A percentile compares a stretch with the other conserved stretches of the same genome.
Conservation (phyloP, 441 rosid species). For the Croton setiger region DNA sequence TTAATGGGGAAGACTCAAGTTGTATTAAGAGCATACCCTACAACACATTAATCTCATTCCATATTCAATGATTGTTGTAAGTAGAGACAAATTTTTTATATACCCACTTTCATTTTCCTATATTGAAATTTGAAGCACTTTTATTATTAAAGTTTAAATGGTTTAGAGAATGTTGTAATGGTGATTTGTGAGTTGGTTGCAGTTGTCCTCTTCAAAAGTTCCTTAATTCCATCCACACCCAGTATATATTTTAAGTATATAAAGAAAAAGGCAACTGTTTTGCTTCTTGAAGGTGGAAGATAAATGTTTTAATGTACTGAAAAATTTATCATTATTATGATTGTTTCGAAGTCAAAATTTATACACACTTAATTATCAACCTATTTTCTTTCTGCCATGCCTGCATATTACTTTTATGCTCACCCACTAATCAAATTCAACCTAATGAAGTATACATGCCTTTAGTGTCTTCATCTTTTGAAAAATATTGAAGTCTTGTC, state of each 20-base stretch:
- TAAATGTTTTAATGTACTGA: conserved; percentile 16
- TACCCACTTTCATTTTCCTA: conserved; percentile 25
- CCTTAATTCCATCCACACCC: conserved; percentile 9
- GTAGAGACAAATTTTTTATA: conserved; percentile 36
- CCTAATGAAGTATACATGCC: no score
- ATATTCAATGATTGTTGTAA: conserved; percentile 23
- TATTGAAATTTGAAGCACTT: conserved; percentile 19
- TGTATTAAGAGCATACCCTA: conserved; percentile 20
- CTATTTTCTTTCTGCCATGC: not conserved
- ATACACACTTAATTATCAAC: conserved; percentile 3
- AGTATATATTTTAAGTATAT: conserved; percentile 3
- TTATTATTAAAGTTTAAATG: conserved; percentile 5
- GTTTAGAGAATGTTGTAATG: conserved; percentile 19
- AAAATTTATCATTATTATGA: conserved; percentile 12
- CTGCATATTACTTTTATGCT: not conserved
- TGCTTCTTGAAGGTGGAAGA: conserved; percentile 17
- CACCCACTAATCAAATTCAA: not conserved
- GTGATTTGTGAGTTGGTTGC: conserved; percentile 32
- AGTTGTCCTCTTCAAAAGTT: conserved; percentile 26
- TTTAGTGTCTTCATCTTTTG: no score
- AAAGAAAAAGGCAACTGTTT: conserved; percentile 21
- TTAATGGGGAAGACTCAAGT: conserved; percentile 24
- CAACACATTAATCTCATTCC: conserved; percentile 16
- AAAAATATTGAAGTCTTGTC: no score
- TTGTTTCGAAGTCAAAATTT: conserved; percentile 27